Base-by-base conservation (phyloP, 306 rosid genomes). In the Ormosia emarginata region DNA sequence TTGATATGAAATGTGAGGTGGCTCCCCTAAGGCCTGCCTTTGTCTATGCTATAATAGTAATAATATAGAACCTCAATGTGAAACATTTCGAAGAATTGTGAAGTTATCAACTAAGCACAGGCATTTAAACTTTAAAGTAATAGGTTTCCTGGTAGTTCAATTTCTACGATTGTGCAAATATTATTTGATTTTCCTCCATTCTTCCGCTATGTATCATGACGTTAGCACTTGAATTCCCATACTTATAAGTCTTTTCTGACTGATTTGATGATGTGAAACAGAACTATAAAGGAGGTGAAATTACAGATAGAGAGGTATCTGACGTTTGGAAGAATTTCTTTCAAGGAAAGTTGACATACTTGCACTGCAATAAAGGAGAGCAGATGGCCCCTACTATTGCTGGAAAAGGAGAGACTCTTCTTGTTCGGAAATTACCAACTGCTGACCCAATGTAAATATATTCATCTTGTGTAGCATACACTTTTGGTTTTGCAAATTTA, bases 341-440 rank as follows among this genome's bases (percentile, higher is more conserved):
- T 33, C 89, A 81, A 74, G 98, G 92, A 84, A 93, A 68, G 83
- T 44, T 95, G 87, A 93, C 98, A 11, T 95, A 85, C 89, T 29
- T 93, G 83, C 98, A 88, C 69, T 90, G 93, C 93, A 85, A 88
- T 74, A 90, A 85, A 84, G 98, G 97, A 84, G 90, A 87, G 82
- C 95, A 88, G 85, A 95, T 95, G 98, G 83, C 89, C 71, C 97
- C 98, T 66, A 85, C 90, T 74, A 85, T 91, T 49, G 88, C 84
- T 37, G 90, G 67, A 7, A 80, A 87, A 76, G 90, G 90, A 66
- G 98, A 86, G 62, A 93, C 98, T 53, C 93, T 46, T 46, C 52
- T 95, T 67, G 92, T 95, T 70, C 92, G 98, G 78, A 93, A 89
- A 82, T 52, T 95, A 83, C 95, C 94, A 58, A 67, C 74, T 44